Evolutionary conservation across 2,329 filamentous ascomycete species (phyloP).

Genomic region (Cryphonectria naterciae): DNA sequence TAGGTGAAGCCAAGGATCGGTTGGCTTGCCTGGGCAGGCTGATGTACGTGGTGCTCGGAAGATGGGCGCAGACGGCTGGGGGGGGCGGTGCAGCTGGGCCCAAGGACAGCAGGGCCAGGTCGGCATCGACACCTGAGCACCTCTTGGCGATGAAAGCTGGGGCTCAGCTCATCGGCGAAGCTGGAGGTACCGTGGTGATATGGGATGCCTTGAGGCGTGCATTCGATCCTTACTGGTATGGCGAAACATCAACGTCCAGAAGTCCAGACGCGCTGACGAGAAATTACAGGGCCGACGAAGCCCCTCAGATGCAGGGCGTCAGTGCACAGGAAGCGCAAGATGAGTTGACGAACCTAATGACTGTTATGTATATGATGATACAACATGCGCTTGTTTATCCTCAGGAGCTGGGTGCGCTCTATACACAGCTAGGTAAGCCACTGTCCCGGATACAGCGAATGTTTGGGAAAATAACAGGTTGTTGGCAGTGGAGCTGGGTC

Average conservation of each 20-base stretch:
- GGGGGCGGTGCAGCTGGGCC: slow-evolving; percentile 40
- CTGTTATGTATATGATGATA: slow-evolving; percentile 63
- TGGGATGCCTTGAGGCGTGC: slow-evolving; percentile 55
- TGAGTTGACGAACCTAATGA: slow-evolving; percentile 66
- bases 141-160: slow-evolving; percentile 63
- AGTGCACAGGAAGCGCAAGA: slow-evolving; percentile 59
- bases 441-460: background rate
- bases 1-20: slow-evolving; percentile 49
- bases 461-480: slow-evolving; percentile 32
- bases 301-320: slow-evolving; percentile 42
- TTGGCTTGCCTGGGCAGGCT: slow-evolving; percentile 60
- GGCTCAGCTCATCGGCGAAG: slow-evolving; percentile 54
- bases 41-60: slow-evolving; percentile 67
- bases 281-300: slow-evolving; percentile 50
- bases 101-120: slow-evolving; percentile 47
- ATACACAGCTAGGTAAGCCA: slow-evolving; percentile 55
- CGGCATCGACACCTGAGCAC: slow-evolving; percentile 59
- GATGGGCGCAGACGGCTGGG: slow-evolving; percentile 70
- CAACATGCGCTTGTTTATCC: slow-evolving; percentile 60
- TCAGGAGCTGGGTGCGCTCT: slow-evolving; percentile 50
- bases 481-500: slow-evolving; percentile 59
- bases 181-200: slow-evolving; percentile 54
- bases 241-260: background rate
- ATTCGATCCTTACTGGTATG: slow-evolving; percentile 59
- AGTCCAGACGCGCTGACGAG: background rate